Conservation (phyloP, 2,329 filamentous ascomycete genomes). For the Neurospora crassa region DNA sequence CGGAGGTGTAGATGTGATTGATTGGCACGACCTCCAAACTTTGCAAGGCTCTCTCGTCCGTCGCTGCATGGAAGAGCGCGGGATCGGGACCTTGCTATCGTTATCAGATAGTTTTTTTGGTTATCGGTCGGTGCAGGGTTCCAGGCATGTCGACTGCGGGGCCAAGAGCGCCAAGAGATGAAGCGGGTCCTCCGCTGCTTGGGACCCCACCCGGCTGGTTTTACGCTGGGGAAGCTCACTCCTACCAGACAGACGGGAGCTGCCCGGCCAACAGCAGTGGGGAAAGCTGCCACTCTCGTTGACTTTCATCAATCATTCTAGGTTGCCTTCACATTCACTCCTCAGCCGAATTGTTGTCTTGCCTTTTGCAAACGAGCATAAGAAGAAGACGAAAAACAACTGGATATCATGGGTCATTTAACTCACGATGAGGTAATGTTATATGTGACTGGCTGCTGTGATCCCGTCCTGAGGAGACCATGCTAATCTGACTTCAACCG, state of each 20-base stretch:
- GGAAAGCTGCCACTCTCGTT: neutral
- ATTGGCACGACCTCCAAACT: neutral
- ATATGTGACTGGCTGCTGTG: neutral
- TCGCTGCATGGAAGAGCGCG: neutral
- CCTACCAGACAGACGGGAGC: neutral
- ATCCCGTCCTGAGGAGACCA: neutral
- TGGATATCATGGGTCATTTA: conserved; percentile 23
- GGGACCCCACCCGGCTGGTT: neutral
- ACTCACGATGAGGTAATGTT: conserved; percentile 30
- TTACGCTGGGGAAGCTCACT: neutral
- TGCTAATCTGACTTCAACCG: neutral
- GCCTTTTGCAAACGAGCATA: neutral
- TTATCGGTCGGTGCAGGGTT: neutral
- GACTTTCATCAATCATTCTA: conserved; percentile 1
- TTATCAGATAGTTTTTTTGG: neutral
- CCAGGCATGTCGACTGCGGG: neutral
- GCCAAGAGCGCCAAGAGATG: neutral
- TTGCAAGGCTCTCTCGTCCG: neutral
- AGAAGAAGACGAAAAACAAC: neutral
- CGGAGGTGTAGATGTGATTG: neutral
- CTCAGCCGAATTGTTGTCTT: neutral
- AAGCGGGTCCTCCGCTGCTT: neutral
- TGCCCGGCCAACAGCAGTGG: neutral
- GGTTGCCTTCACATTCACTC: neutral
- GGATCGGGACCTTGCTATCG: neutral